Base-by-base conservation (phyloP, 225 moss, liverwort and hornwort genomes). In the Polytrichum formosum region DNA sequence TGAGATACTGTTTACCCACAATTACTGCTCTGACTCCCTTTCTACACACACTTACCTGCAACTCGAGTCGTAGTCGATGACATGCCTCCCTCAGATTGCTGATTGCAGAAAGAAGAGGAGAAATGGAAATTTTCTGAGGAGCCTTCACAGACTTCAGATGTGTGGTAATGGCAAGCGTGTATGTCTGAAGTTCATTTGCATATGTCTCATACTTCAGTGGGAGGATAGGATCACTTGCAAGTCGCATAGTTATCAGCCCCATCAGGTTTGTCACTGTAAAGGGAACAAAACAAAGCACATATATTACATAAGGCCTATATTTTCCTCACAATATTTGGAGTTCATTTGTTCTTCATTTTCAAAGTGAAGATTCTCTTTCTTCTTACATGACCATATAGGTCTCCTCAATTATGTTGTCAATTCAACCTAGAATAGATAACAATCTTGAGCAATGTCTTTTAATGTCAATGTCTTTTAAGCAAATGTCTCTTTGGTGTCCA, bases 221-320 rank as follows among this genome's bases (percentile, higher is more conserved):
- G 63, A 96, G 76, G 53, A 96, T 67, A 26, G 84, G 78, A 64
- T 82, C 80, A 67, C 80, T 82, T 6, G 90, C 84, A 69, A 96
- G 77, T 63, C 91, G 83, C 73, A 96, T 79, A 27, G 90, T 72
- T 6, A 96, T 33, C 55, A 90, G 60, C 1, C 96, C 96, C 91
- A 82, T 93, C 66, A 96, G 74, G 58, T 76, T 78, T 6, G 93
- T 85, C 62, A 88, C 96, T 96, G 90, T 65, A 79, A 3, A 65
- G 56, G 37, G 17, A 26, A 5, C 67, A 63, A 72, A 67, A 8
- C 27, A 28, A 72, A 66, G 61, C 78, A 80, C 56, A 21, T 23
- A 55, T 26, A 37, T 25, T 10, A 9, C 23, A 6, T 55, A 19
- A 8, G 17, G 6, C 26, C 26, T 26, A 26, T 16, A 46, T 13